phyloP scores from a whole-genome alignment of 148 eudicot species.

The Linanthus parryae region DNA sequence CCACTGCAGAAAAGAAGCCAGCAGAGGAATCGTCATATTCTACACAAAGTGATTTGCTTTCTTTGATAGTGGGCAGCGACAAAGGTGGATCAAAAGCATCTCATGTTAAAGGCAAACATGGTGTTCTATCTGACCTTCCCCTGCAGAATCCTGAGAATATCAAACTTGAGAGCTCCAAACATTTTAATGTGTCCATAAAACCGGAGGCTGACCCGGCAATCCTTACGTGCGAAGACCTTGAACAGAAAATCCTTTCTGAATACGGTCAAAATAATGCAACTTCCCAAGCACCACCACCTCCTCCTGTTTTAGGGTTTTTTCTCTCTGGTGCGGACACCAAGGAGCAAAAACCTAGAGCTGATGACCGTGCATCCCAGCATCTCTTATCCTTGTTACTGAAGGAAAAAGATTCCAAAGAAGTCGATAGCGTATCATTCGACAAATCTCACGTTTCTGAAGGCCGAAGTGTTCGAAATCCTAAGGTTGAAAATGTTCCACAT shows the following conservation, averaged over 20 bases:
- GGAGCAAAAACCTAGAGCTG: constrained; percentile 32
- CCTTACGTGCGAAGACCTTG: constrained; percentile 96
- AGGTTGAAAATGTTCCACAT: constrained; percentile 20
- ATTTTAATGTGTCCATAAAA: constrained; percentile 20
- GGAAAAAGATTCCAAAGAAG: constrained; percentile 20
- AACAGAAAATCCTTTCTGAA: constrained; percentile 75
- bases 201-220: constrained; percentile 45
- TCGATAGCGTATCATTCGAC: constrained; percentile 24
- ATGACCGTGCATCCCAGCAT: constrained; percentile 60
- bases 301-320: no score
- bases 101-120: constrained; percentile 16
- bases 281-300: constrained; percentile 23
- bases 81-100: constrained; percentile 36
- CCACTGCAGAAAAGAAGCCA: constrained; percentile 40
- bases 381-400: constrained; percentile 77
- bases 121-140: constrained; percentile 15
- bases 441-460: no score
- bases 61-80: constrained; percentile 67
- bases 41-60: constrained; percentile 59
- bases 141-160: constrained; percentile 16
- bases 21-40: constrained; percentile 28
- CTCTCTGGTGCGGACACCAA: no score
- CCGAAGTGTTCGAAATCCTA: no score
- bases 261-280: constrained; percentile 34
- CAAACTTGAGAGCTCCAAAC: constrained; percentile 27